Percentiles rank a stretch among this genome's conserved stretches.
Evolutionary conservation across 257 asterid species (phyloP).

Genomic region (Gynochthodes officinalis): DNA sequence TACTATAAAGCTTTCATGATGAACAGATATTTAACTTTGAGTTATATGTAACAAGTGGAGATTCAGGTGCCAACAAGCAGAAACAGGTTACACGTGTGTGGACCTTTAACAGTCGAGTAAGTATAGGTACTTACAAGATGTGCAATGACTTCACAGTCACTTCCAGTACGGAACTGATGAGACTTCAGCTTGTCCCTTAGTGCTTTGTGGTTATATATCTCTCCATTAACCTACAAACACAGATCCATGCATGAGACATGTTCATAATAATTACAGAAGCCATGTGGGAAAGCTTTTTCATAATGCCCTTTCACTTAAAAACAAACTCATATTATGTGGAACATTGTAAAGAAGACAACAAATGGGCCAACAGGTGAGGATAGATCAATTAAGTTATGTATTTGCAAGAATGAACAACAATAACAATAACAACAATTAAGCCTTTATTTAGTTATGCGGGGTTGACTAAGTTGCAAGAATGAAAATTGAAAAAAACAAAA

Average conservation of each 20-base stretch:
- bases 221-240: slow-evolving; percentile 81
- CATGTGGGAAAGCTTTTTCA: not conserved
- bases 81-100: not conserved
- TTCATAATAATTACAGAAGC: slow-evolving; percentile 1
- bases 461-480: too few relatives aligned
- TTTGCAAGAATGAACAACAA: too few relatives aligned
- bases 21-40: not conserved
- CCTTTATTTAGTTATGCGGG: too few relatives aligned
- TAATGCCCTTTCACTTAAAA: not conserved
- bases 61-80: not conserved
- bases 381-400: not conserved
- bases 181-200: slow-evolving; percentile 64
- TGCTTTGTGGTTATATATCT: slow-evolving; percentile 90
- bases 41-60: not conserved
- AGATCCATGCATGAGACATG: slow-evolving; percentile 13
- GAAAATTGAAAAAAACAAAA: not conserved
- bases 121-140: slow-evolving; percentile 70
- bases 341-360: not conserved
- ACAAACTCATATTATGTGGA: not conserved
- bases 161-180: slow-evolving; percentile 82
- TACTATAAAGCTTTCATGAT: too few relatives aligned
- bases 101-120: not conserved
- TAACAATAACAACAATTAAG: too few relatives aligned
- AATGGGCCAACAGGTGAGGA: not conserved
- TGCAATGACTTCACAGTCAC: slow-evolving; percentile 99